A percentile compares a stretch with the other conserved stretches of the same genome.
Evolutionary conservation across 306 rosid genomes (phyloP).

Genomic region (Urtica urens): DNA sequence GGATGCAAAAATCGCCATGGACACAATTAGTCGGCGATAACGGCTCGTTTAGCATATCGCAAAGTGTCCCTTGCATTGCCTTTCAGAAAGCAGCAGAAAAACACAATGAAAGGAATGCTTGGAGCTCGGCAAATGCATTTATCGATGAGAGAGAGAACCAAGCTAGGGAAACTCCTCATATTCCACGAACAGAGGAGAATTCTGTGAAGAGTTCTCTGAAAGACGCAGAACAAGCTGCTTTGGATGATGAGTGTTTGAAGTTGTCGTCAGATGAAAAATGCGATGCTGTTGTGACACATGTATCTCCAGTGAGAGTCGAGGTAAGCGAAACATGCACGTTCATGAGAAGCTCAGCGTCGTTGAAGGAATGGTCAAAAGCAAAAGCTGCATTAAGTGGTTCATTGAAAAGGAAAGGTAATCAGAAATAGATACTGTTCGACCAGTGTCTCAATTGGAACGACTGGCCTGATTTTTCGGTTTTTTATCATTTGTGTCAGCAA

Average conservation of each 20-base stretch:
- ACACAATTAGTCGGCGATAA: conserved; percentile 44
- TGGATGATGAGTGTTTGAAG: conserved; percentile 15
- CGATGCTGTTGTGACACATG: conserved; percentile 22
- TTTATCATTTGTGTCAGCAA: too few species aligned
- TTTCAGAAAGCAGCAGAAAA: conserved; percentile 19
- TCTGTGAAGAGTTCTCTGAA: conserved; percentile 5
- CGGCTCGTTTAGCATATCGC: conserved; percentile 53
- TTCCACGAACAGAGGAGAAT: conserved; percentile 4
- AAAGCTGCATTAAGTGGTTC: conserved; percentile 65
- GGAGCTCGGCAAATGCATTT: conserved; percentile 19
- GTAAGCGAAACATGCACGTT: conserved; percentile 51
- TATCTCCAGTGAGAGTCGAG: conserved; percentile 21
- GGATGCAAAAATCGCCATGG: conserved; percentile 76
- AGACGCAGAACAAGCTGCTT: conserved; percentile 20
- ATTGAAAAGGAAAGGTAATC: conserved; percentile 39
- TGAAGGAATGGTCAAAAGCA: conserved; percentile 62
- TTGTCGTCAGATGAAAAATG: conserved; percentile 17
- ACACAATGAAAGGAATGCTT: conserved; percentile 11
- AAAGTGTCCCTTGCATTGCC: conserved; percentile 35
- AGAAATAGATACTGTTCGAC: conserved; percentile 21
- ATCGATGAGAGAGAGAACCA: conserved; percentile 9
- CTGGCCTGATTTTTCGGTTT: too few species aligned
- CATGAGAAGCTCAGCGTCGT: conserved; percentile 62
- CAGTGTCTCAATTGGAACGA: too few species aligned
- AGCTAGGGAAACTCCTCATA: conserved; percentile 14